These are phyloP conservation scores for Cryphonectria japonica DNA, from an alignment of 2,329 filamentous ascomycete genomes.

Conservation along the genomic window DNA sequence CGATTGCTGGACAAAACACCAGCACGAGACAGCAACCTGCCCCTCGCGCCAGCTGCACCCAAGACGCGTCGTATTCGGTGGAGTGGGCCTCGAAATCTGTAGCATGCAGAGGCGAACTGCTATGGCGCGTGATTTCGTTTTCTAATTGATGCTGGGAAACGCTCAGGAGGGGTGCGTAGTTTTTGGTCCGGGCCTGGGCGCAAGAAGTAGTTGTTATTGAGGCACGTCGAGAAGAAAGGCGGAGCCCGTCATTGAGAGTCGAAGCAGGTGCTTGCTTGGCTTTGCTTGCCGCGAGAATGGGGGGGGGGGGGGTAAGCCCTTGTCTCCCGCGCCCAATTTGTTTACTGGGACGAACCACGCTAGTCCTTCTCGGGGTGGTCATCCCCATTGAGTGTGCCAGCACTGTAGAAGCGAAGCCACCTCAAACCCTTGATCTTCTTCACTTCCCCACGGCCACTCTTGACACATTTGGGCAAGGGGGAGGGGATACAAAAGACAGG, in stretches of 20 bases:
- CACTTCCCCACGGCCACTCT: not conserved
- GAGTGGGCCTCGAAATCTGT: constrained; percentile 11
- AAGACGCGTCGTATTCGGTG: constrained; percentile 25
- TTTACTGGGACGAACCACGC: constrained; percentile 24
- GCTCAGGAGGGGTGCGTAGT: constrained; percentile 12
- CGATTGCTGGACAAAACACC: not conserved
- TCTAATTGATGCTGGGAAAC: constrained; percentile 26
- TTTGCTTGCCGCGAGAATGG: constrained; percentile 24
- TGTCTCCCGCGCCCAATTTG: constrained; percentile 12
- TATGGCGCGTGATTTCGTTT: constrained; percentile 19
- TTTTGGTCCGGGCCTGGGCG: not conserved
- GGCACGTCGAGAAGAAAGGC: not conserved
- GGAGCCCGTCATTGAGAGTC: constrained; percentile 5
- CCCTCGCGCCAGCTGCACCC: constrained; percentile 24
- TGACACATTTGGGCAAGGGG: not conserved
- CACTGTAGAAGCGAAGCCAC: not conserved
- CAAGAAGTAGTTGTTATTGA: constrained; percentile 15
- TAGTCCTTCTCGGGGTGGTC: constrained; percentile 17
- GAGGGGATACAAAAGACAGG: not conserved
- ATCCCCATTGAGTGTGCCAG: not conserved
- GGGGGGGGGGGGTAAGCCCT: constrained; percentile 12
- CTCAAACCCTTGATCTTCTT: not conserved
- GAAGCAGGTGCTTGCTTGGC: constrained; percentile 11
- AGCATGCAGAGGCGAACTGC: constrained; percentile 17
- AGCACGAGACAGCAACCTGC: constrained; percentile 16